Evolutionary conservation across 2,329 filamentous ascomycete species (phyloP), one percentile per base, ranked within the genome.

Genomic region (Pseudopithomyces chartarum): DNA sequence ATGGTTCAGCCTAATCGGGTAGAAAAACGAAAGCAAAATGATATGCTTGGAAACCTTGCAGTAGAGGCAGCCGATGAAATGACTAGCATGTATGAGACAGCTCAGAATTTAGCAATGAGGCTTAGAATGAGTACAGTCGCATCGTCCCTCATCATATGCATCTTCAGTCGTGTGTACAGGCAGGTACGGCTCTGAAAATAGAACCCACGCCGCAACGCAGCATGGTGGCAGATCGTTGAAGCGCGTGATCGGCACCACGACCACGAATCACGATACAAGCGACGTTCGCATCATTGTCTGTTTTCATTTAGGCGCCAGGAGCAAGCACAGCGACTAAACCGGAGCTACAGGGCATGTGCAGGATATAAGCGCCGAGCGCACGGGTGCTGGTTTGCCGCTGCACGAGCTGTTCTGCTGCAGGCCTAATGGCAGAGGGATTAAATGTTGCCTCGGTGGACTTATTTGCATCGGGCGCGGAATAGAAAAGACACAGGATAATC

Each of bases 211-310:
- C 26, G 26, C 26, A 4, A 26, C 6, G 15, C 48, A 26, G 48
- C 48, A 52, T 52, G 26, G 23, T 17, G 48, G 48, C 23, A 52
- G 38, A 33, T 52, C 36, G 4, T 40, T 26, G 48, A 43, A 43
- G 38, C 38, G 47, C 15, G 47, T 6, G 20, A 15, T 20, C 39
- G 10, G 17, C 20, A 5, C 17, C 8, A 44, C 6, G 5, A 2
- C 20, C 19, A 12, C 40, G 2, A 26, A 44, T 44, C 40, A 45
- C 5, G 23, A 43, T 2, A 3, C 4, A 15, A 6, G 15, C 13
- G 20, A 6, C 19, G 1, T 38, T 22, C 3, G 13, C 4, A 38
- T 12, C 13, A 23, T 17, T 10, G n/a, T 8, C 33, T 32, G 33
- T 19, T 39, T 8, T 38, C 20, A n/a, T 49, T 33, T 34, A 49